These are phyloP conservation scores for Globisporangium abappressorium DNA, from an alignment of 352 stramenopile species.

Conservation along the genomic window DNA sequence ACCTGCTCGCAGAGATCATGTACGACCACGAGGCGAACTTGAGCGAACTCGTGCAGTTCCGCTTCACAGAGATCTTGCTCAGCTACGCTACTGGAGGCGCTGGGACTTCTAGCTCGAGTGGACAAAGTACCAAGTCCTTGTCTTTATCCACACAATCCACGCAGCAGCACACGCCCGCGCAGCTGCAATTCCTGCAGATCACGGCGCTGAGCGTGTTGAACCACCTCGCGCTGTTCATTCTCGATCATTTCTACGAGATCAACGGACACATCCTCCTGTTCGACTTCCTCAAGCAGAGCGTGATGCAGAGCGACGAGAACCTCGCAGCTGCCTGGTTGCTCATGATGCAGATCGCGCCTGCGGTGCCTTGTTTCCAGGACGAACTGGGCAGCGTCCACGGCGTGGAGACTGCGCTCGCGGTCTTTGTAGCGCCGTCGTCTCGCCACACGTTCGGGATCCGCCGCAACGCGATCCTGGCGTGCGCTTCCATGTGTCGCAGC, in stretches of 20 bases:
- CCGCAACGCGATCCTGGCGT: conserved; percentile 59
- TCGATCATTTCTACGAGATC: conserved; percentile 62
- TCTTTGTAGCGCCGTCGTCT: conserved; percentile 44
- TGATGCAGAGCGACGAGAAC: conserved; percentile 32
- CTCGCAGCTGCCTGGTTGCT: conserved; percentile 50
- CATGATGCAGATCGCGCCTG: conserved; percentile 42
- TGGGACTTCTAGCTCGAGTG: background rate
- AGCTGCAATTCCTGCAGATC: conserved; percentile 54
- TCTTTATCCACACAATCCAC: background rate
- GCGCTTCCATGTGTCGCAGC: conserved; percentile 51
- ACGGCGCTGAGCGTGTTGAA: conserved; percentile 61
- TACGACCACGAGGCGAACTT: conserved; percentile 51
- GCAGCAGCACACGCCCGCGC: conserved; percentile 42
- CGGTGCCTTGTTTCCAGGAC: conserved; percentile 33
- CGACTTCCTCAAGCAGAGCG: conserved; percentile 42
- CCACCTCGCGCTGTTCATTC: conserved; percentile 41
- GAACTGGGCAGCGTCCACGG: conserved; percentile 43
- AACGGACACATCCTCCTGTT: conserved; percentile 45
- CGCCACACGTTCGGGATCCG: conserved; percentile 59
- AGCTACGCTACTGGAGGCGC: conserved; percentile 39
- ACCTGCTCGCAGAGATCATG: conserved; percentile 51
- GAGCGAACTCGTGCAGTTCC: conserved; percentile 58
- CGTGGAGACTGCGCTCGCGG: conserved; percentile 48
- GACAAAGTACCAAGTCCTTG: background rate
- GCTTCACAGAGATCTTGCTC: conserved; percentile 63